These are phyloP conservation scores for Neofusicoccum laricinum DNA, from an alignment of 2,329 filamentous ascomycete genomes.

Conservation along the genomic window DNA sequence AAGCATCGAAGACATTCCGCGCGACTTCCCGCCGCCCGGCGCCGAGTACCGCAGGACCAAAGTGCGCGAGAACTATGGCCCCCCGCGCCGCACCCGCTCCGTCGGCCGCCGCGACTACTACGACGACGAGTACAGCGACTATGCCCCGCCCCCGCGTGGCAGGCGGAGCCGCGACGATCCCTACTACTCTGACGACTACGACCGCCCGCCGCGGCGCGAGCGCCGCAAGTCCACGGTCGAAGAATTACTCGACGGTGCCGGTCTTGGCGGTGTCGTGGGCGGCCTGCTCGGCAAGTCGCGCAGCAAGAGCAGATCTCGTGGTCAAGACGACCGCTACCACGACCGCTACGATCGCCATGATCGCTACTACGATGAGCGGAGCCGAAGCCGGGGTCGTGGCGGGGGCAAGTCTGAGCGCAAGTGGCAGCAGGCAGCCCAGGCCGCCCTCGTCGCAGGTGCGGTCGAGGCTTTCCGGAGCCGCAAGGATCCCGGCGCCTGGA, in stretches of 20 bases:
- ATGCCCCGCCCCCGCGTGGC: conserved; percentile 37
- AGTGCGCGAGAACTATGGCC: conserved; percentile 48
- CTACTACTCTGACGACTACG: conserved; percentile 46
- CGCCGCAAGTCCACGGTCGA: conserved; percentile 59
- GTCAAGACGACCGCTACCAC: conserved; percentile 41
- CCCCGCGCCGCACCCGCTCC: conserved; percentile 61
- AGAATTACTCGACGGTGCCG: conserved; percentile 58
- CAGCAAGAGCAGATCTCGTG: conserved; percentile 59
- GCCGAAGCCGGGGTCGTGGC: conserved; percentile 47
- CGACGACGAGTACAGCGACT: conserved; percentile 59
- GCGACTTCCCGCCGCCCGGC: conserved; percentile 76
- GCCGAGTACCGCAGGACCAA: conserved; percentile 44
- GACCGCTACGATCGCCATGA: conserved; percentile 33
- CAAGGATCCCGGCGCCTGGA: conserved; percentile 86
- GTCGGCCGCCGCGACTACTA: conserved; percentile 58
- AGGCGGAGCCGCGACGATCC: conserved; percentile 47
- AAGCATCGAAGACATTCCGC: conserved; percentile 79
- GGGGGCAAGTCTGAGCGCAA: conserved; percentile 61
- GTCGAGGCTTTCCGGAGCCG: conserved; percentile 88
- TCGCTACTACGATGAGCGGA: conserved; percentile 55
- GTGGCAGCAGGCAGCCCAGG: conserved; percentile 78
- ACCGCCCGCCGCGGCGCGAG: conserved; percentile 41
- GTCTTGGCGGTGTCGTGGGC: conserved; percentile 54
- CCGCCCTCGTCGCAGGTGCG: conserved; percentile 83
- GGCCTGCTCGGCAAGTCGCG: conserved; percentile 54